These are phyloP conservation scores for Calonectria honghensis DNA, from an alignment of 2,329 filamentous ascomycete genomes.

Conservation along the genomic window DNA sequence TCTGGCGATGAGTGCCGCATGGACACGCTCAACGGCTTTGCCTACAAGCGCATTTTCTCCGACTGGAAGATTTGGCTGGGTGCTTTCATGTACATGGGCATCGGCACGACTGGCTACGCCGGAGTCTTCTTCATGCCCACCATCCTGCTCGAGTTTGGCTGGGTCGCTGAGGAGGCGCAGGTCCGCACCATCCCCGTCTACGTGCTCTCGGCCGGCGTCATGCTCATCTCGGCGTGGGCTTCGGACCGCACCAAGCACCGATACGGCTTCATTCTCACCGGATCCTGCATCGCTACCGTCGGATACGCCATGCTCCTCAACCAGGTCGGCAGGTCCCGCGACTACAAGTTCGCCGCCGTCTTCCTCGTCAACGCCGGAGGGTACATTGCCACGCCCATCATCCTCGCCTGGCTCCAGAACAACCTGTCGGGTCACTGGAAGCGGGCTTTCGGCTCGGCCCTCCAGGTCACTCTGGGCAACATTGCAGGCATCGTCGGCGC, in stretches of 20 bases:
- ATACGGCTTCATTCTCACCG: constrained; percentile 72
- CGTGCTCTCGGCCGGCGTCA: constrained; percentile 57
- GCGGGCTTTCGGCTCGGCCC: constrained; percentile 70
- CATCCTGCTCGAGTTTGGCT: constrained; percentile 62
- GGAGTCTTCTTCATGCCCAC: constrained; percentile 63
- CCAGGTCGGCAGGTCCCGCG: constrained; percentile 50
- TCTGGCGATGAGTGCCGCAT: constrained; percentile 66
- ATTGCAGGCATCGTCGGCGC: constrained; percentile 66
- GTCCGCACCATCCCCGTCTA: constrained; percentile 62
- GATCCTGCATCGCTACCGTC: constrained; percentile 68
- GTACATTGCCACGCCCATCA: constrained; percentile 73
- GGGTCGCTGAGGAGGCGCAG: constrained; percentile 58
- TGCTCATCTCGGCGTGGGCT: constrained; percentile 61
- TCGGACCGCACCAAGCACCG: constrained; percentile 72
- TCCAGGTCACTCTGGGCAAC: constrained; percentile 70
- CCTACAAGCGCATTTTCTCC: constrained; percentile 66
- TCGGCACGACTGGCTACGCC: constrained; percentile 68
- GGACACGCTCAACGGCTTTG: constrained; percentile 70
- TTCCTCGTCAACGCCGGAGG: constrained; percentile 73
- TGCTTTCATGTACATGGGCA: constrained; percentile 59
- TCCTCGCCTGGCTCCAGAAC: constrained; percentile 74
- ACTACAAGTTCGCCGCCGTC: constrained; percentile 70
- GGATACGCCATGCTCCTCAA: constrained; percentile 74
- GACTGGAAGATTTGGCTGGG: constrained; percentile 69
- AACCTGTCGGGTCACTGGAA: constrained; percentile 76